Conservation (phyloP, 2,329 filamentous ascomycete species). For the Hymenoscyphus salicellus region DNA sequence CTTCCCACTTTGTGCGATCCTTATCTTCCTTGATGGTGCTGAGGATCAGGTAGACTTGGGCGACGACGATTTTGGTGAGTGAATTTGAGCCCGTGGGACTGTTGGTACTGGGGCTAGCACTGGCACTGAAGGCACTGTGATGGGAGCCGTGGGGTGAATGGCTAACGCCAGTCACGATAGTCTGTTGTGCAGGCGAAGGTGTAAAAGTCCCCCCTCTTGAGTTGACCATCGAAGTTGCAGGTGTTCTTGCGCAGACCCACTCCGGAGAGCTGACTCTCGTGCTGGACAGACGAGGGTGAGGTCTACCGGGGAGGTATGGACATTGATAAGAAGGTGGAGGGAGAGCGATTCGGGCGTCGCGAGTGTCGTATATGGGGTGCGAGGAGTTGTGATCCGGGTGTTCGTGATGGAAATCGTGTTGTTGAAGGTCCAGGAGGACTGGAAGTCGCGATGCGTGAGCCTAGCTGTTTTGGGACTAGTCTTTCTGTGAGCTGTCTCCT, state of each 20-base stretch:
- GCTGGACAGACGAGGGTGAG: constrained; percentile 34
- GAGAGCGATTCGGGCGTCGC: constrained; percentile 10
- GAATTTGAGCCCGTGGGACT: constrained; percentile 52
- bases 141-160: constrained; percentile 43
- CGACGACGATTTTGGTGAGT: constrained; percentile 88
- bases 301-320: constrained; percentile 34
- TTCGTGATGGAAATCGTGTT: constrained; percentile 3
- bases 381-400: constrained; percentile 4
- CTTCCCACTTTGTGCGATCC: constrained; percentile 86
- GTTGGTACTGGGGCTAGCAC: constrained; percentile 37
- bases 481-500: not conserved
- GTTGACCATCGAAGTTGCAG: constrained; percentile 39
- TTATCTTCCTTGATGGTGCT: constrained; percentile 95
- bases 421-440: not conserved
- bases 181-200: constrained; percentile 38
- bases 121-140: constrained; percentile 43
- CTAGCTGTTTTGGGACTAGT: constrained; percentile 7
- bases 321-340: constrained; percentile 23
- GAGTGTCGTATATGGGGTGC: not conserved
- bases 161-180: constrained; percentile 36
- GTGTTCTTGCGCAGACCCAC: constrained; percentile 35
- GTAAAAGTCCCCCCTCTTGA: constrained; percentile 38
- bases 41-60: constrained; percentile 90
- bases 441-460: not conserved
- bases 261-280: constrained; percentile 37